These are phyloP conservation scores for Oryza glaberrima DNA, from an alignment of 176 grass and related monocot species.

Conservation along the genomic window DNA sequence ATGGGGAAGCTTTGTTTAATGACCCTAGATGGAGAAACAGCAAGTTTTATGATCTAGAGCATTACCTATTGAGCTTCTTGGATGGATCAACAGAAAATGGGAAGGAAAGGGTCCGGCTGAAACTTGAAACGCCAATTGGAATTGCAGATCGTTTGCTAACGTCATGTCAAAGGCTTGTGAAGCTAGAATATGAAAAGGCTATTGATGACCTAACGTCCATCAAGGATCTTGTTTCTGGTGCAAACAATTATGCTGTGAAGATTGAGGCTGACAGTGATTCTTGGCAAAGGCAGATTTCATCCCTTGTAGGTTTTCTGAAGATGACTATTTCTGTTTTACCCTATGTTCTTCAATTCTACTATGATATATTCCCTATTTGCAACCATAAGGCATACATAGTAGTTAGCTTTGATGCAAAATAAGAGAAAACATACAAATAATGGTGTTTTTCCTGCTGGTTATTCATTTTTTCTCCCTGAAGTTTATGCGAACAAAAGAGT, in stretches of 20 bases:
- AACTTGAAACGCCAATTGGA: slow-evolving; percentile 91
- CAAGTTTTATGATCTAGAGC: slow-evolving; percentile 83
- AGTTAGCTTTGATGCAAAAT: slow-evolving; percentile 25
- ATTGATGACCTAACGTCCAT: slow-evolving; percentile 79
- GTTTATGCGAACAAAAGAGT: neutral
- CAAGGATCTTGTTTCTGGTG: slow-evolving; percentile 63
- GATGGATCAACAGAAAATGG: slow-evolving; percentile 95
- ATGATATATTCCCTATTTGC: slow-evolving; percentile 19
- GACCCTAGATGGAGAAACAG: slow-evolving; percentile 83
- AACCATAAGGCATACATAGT: neutral
- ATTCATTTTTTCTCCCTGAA: neutral
- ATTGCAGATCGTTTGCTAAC: slow-evolving; percentile 87
- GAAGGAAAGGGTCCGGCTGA: slow-evolving; percentile 79
- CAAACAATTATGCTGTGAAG: slow-evolving; percentile 67
- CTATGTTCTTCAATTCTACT: slow-evolving; percentile 18
- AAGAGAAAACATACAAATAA: neutral
- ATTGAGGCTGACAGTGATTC: slow-evolving; percentile 69
- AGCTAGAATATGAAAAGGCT: slow-evolving; percentile 77
- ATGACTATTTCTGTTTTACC: slow-evolving; percentile 12
- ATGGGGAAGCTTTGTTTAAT: slow-evolving; percentile 53
- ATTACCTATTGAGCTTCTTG: slow-evolving; percentile 85
- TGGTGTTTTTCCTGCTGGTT: no score
- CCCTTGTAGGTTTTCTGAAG: slow-evolving; percentile 64
- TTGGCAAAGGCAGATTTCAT: slow-evolving; percentile 73
- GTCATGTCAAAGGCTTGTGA: slow-evolving; percentile 82